Evolutionary conservation across 208 protist genomes (phyloP).

Genomic region (Porcisia deanei): DNA sequence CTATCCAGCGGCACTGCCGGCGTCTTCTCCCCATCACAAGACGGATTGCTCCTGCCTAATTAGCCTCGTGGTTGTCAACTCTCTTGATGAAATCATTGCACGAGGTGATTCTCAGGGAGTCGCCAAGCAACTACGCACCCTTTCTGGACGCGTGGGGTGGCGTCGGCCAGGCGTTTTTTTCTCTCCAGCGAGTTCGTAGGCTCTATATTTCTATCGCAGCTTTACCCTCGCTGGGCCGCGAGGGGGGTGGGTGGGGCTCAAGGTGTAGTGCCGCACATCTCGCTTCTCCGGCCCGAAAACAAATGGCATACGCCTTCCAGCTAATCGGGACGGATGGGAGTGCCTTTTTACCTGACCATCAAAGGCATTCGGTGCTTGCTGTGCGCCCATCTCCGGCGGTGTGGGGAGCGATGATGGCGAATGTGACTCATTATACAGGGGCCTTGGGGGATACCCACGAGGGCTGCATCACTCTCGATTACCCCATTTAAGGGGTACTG

Average conservation of each 20-base stretch:
- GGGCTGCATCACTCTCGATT: too few species aligned
- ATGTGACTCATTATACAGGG: too few species aligned
- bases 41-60: constrained; percentile 23
- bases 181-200: constrained; percentile 37
- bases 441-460: too few species aligned
- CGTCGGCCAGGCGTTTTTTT: constrained; percentile 47
- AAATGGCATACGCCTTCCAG: constrained; percentile 29
- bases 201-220: constrained; percentile 45
- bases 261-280: constrained; percentile 40
- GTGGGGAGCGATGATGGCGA: too few species aligned
- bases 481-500: too few species aligned
- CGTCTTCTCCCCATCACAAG: constrained; percentile 41
- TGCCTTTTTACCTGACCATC: constrained; percentile 40
- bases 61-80: constrained; percentile 40
- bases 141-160: constrained; percentile 44
- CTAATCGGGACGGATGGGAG: constrained; percentile 39
- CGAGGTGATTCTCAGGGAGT: constrained; percentile 26
- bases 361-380: constrained; percentile 15
- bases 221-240: constrained; percentile 25
- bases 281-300: constrained; percentile 39
- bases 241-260: constrained; percentile 17
- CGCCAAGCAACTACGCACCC: constrained; percentile 23
- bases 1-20: constrained; percentile 34
- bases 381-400: too few species aligned
- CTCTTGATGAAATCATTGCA: constrained; percentile 31